Conservation (phyloP, 192 early-diverging fungal species). For the Podila clonocystis region DNA sequence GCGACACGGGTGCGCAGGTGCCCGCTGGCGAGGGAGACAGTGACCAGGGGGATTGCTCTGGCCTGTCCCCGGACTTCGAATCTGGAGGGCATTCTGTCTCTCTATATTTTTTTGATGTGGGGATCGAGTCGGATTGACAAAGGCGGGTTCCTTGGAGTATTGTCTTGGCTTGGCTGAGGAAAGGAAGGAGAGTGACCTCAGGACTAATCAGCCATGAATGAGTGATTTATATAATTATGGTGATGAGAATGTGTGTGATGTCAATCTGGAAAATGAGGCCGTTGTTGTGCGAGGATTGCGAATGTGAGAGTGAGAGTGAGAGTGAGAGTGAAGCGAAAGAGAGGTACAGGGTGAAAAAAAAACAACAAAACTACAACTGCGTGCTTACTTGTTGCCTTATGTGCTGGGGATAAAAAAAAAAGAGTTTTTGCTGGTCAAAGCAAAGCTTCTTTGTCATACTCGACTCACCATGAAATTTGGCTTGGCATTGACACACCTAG, state of each 20-base stretch:
- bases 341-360: too few relatives aligned
- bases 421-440: too few relatives aligned
- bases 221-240: too few relatives aligned
- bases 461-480: too few relatives aligned
- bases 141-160: not conserved
- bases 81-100: constrained; percentile 11
- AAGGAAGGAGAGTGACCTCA: not conserved
- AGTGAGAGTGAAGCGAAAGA: not conserved
- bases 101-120: not conserved
- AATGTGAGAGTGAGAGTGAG: constrained; percentile 1
- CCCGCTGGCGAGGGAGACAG: constrained; percentile 33
- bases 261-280: not conserved
- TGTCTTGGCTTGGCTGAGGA: not conserved
- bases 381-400: too few relatives aligned
- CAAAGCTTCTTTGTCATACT: too few relatives aligned
- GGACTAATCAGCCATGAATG: not conserved
- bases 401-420: too few relatives aligned
- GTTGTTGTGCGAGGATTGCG: not conserved
- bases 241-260: not conserved
- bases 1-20: constrained; percentile 25
- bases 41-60: constrained; percentile 46
- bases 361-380: not conserved
- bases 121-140: not conserved
- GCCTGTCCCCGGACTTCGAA: constrained; percentile 21
- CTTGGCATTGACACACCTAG: too few relatives aligned